A percentile compares a stretch with the other conserved stretches of the same genome.
phyloP scores from a whole-genome alignment of 1,284 basidiomycete species.

The Pulveroboletus ridleyi region DNA sequence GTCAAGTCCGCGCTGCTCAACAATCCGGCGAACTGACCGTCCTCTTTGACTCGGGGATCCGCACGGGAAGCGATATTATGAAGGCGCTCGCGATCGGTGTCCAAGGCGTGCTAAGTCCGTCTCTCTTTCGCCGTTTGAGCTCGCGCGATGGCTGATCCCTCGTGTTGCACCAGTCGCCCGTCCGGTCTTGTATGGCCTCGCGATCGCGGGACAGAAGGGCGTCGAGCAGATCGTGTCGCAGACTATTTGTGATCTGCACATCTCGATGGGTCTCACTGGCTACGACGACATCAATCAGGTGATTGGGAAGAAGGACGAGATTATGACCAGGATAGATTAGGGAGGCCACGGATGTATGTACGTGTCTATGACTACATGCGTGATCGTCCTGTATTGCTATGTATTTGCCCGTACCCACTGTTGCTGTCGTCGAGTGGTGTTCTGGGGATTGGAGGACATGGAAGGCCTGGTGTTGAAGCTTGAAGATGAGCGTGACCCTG shows the following conservation, averaged over 20 bases:
- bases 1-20: constrained; percentile 64
- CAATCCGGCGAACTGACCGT: constrained; percentile 67
- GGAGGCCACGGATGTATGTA: too few species aligned
- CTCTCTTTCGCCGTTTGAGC: not conserved
- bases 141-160: not conserved
- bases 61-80: constrained; percentile 76
- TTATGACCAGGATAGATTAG: constrained; percentile 28
- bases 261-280: constrained; percentile 57
- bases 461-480: constrained; percentile 23
- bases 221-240: constrained; percentile 71
- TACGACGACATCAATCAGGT: constrained; percentile 53
- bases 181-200: constrained; percentile 67
- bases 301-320: constrained; percentile 48
- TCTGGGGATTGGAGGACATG: not conserved
- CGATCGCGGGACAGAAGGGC: constrained; percentile 67
- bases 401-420: accelerated
- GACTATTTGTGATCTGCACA: constrained; percentile 68
- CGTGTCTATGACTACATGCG: constrained; percentile 37
- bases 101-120: constrained; percentile 64
- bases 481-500: constrained; percentile 38
- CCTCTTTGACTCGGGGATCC: constrained; percentile 44
- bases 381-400: too few species aligned
- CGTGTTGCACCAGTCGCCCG: constrained; percentile 51
- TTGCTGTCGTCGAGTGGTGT: too few species aligned
- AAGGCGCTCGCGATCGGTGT: constrained; percentile 79